These are phyloP conservation scores for Carpinus viminea DNA, from an alignment of 306 rosid genomes.

Conservation along the genomic window DNA sequence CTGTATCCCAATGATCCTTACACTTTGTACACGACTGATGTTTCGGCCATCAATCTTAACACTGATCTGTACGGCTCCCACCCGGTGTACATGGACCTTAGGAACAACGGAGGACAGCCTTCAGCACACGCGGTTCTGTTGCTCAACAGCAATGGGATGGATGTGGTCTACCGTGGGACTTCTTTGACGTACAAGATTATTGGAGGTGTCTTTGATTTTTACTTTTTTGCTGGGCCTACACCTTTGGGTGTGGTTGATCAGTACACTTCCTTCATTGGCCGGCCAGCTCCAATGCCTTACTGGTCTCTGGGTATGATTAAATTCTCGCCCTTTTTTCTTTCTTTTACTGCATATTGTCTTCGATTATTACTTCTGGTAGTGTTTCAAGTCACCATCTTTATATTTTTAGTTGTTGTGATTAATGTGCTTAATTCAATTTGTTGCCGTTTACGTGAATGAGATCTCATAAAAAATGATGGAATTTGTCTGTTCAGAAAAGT, in stretches of 20 bases:
- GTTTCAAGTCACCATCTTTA: not conserved
- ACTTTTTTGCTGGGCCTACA: slow-evolving; percentile 86
- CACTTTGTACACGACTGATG: slow-evolving; percentile 75
- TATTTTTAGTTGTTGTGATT: not conserved
- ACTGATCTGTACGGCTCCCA: slow-evolving; percentile 92
- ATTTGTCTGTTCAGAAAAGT: too few species aligned
- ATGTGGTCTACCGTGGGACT: slow-evolving; percentile 74
- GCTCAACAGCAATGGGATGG: slow-evolving; percentile 96
- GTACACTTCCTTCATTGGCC: slow-evolving; percentile 80
- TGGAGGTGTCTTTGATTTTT: slow-evolving; percentile 88
- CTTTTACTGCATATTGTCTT: not conserved
- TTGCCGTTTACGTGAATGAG: not conserved
- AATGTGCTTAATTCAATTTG: not conserved
- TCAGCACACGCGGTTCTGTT: slow-evolving; percentile 78
- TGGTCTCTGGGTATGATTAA: slow-evolving; percentile 82
- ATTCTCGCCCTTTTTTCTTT: not conserved
- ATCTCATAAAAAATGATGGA: too few species aligned
- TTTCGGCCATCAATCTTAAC: slow-evolving; percentile 84
- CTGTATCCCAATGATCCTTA: slow-evolving; percentile 76
- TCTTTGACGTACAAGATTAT: slow-evolving; percentile 83
- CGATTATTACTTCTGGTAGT: not conserved
- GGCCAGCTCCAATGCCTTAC: slow-evolving; percentile 99
- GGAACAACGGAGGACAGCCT: slow-evolving; percentile 61
- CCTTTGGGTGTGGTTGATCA: slow-evolving; percentile 90
- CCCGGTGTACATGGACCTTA: slow-evolving; percentile 88